Base-by-base conservation (phyloP, 176 grass and related monocot genomes). In the Juncus effusus region DNA sequence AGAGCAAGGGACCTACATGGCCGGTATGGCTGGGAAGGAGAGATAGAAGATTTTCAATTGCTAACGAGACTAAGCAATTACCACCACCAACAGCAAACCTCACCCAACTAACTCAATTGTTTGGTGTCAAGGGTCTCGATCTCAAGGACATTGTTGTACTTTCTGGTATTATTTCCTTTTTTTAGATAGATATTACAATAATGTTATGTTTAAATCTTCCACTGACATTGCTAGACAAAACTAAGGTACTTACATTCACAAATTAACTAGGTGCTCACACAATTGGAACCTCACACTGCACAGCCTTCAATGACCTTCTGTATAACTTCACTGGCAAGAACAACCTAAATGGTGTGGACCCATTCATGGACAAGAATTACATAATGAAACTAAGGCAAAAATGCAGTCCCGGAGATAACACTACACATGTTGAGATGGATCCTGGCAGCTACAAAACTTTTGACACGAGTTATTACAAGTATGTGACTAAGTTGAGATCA, bases 261-360 rank as follows among this genome's bases (percentile, higher is more conserved):
- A 28, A 28, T 8, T 52, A 12, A 14, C 79, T 67, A 57, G 87
- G 87, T 10, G 80, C 14, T 0, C 80, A 91, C 69, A 86, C 83
- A 3, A 81, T 91, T 16, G 77, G 88, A 59, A 84, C 74, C 0
- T 68, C 77, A 35, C 80, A 81, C 64, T 87, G 88, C 77, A 16
- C 67, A 2, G 59, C 84, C 1, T 87, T 67, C 66, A 74, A 47
- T 11, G 8, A 5, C 13, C 72, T 84, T 1, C 77, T 87, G 15
- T 88, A 93, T 78, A 85, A 75, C 80, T 85, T 65, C 75, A 82
- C 79, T 12, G 64, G 68, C 40, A 69, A 40, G 49, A 19, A 28
- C 19, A 28, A 28, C 19, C 19, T 28, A 28, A 28, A 28, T 28
- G 19, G 1, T 1, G 19, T 28, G 19, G 19, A 28, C 19, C 19